Conservation (phyloP, 78 protist species). For the Dictyostelium intermedium region DNA sequence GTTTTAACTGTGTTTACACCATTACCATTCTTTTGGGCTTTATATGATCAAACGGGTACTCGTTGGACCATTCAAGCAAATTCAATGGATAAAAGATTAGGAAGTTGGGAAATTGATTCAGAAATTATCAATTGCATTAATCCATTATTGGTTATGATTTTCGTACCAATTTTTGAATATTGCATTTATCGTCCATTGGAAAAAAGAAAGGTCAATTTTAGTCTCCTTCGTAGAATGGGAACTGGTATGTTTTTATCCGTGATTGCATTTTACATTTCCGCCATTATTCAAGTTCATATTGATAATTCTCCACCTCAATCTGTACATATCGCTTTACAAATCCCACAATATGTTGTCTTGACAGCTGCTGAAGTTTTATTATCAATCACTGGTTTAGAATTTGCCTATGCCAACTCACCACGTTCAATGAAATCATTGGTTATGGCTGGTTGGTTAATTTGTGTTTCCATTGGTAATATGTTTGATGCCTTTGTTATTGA, state of each 20-base stretch:
- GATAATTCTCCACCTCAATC: slow-evolving; percentile 1
- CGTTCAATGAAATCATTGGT: slow-evolving; percentile 80
- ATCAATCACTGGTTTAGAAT: slow-evolving; percentile 86
- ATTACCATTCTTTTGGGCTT: slow-evolving; percentile 84
- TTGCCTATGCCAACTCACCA: slow-evolving; percentile 88
- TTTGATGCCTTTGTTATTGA: slow-evolving; percentile 77
- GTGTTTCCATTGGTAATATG: slow-evolving; percentile 82
- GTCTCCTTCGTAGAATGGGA: slow-evolving; percentile 77
- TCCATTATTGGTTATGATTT: slow-evolving; percentile 78
- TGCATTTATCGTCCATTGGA: slow-evolving; percentile 69
- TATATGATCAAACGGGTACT: slow-evolving; percentile 78
- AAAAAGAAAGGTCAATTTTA: slow-evolving; percentile 9
- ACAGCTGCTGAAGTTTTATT: slow-evolving; percentile 82
- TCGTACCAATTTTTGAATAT: slow-evolving; percentile 86
- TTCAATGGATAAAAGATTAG: slow-evolving; percentile 63
- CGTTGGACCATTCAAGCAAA: slow-evolving; percentile 78
- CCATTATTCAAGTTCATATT: slow-evolving; percentile 71
- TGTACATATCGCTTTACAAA: background rate
- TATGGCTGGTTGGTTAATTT: slow-evolving; percentile 69
- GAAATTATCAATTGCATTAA: slow-evolving; percentile 82
- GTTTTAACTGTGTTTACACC: slow-evolving; percentile 57
- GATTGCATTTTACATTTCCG: slow-evolving; percentile 84
- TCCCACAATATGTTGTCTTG: slow-evolving; percentile 78
- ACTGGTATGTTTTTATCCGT: slow-evolving; percentile 84
- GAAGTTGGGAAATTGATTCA: slow-evolving; percentile 27